phyloP scores from a whole-genome alignment of 2,329 filamentous ascomycete species.

The Parascedosporium putredinis region DNA sequence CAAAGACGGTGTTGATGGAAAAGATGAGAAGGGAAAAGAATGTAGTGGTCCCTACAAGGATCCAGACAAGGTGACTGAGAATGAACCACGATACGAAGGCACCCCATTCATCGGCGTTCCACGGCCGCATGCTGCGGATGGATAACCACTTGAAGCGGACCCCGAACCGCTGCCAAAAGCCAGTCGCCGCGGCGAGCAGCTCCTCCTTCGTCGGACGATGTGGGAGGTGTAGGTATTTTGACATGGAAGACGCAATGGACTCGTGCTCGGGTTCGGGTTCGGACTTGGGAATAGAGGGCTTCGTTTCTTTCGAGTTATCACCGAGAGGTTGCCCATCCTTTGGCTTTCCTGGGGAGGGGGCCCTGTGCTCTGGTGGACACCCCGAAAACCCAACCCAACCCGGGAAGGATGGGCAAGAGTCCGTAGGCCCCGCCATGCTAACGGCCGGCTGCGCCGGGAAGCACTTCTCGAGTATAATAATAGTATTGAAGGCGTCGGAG shows the following conservation, averaged over 20 bases:
- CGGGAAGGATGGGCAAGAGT: neutral
- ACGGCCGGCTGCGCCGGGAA: neutral
- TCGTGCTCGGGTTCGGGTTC: conserved; percentile 22
- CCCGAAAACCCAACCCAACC: neutral
- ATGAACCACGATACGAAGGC: conserved; percentile 92
- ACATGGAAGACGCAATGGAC: conserved; percentile 40
- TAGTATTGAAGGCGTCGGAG: neutral
- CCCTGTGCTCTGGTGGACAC: conserved; percentile 3
- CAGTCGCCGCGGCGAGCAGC: conserved; percentile 78
- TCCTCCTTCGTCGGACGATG: conserved; percentile 91
- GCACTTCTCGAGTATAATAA: neutral
- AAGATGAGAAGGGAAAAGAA: conserved; percentile 91
- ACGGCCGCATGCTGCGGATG: conserved; percentile 84
- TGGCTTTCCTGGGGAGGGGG: conserved; percentile 1
- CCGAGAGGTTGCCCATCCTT: neutral
- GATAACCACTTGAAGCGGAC: conserved; percentile 97
- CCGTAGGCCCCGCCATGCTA: neutral
- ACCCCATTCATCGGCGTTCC: conserved; percentile 92
- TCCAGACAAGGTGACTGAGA: conserved; percentile 86
- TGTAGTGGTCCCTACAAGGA: conserved; percentile 92
- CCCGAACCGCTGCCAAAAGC: conserved; percentile 82
- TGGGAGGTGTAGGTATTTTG: conserved; percentile 49
- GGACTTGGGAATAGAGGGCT: too few relatives aligned
- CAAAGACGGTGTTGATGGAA: conserved; percentile 90
- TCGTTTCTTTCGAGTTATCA: neutral